These are phyloP conservation scores for Kwoniella newhampshirensis DNA, from an alignment of 768 basidiomycete genomes.

Conservation along the genomic window DNA sequence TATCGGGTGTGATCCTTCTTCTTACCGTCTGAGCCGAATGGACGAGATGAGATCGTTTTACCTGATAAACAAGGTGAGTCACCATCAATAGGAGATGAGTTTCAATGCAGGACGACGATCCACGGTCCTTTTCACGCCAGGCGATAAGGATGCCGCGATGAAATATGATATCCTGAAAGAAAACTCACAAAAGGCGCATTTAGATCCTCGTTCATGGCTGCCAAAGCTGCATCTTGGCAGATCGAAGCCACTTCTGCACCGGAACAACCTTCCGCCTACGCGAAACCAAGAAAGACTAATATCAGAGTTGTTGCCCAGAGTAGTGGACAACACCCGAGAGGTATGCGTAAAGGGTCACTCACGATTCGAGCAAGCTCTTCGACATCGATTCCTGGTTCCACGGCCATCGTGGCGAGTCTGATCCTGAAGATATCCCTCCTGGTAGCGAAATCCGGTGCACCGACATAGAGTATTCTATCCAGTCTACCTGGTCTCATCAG, in stretches of 20 bases:
- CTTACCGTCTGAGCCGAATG: slow-evolving; percentile 70
- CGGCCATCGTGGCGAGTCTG: slow-evolving; percentile 73
- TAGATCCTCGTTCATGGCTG: slow-evolving; percentile 86
- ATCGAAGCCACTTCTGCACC: slow-evolving; percentile 89
- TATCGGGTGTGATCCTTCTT: slow-evolving; percentile 77
- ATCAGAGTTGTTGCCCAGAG: too few relatives aligned
- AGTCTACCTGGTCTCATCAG: slow-evolving; percentile 91
- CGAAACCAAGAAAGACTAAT: too few relatives aligned
- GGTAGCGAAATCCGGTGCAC: slow-evolving; percentile 77
- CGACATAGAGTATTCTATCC: slow-evolving; percentile 90
- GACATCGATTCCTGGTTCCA: slow-evolving; percentile 69
- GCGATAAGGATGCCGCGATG: too few relatives aligned
- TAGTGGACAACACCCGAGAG: too few relatives aligned
- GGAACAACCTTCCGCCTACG: slow-evolving; percentile 88
- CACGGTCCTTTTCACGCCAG: neutral
- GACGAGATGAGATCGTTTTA: slow-evolving; percentile 70
- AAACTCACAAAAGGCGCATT: slow-evolving; percentile 68
- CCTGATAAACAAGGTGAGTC: slow-evolving; percentile 57
- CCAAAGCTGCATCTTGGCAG: slow-evolving; percentile 92
- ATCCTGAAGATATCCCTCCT: slow-evolving; percentile 83
- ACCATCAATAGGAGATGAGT: too few relatives aligned
- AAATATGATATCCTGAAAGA: too few relatives aligned
- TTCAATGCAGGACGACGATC: too few relatives aligned
- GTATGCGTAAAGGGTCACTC: too few relatives aligned
- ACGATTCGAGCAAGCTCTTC: slow-evolving; percentile 70